Evolutionary conservation across 1,284 basidiomycete genomes (phyloP).

Genomic region (Ceraceosorus bombacis): DNA sequence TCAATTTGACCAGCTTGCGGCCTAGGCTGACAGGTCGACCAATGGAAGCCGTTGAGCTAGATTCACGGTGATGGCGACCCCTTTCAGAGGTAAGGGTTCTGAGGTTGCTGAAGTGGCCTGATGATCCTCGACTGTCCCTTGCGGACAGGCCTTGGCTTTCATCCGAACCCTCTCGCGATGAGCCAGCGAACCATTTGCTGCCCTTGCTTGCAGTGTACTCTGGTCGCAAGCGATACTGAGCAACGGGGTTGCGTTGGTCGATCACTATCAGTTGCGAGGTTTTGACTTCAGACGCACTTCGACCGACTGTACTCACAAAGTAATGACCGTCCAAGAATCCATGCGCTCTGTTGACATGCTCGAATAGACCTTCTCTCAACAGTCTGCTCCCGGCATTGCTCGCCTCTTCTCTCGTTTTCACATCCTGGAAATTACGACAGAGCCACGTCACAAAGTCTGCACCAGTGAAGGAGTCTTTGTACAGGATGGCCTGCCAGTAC

Average conservation of each 20-base stretch:
- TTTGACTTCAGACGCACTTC: background rate
- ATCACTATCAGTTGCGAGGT: no score
- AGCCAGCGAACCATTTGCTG: constrained; percentile 5
- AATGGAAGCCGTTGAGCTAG: no score
- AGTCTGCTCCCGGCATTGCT: constrained; percentile 33
- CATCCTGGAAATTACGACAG: constrained; percentile 36
- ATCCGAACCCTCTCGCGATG: background rate
- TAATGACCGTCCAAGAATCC: constrained; percentile 47
- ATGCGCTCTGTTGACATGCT: constrained; percentile 39
- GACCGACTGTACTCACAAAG: constrained; percentile 17
- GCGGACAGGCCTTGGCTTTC: no score
- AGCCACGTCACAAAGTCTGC: constrained; percentile 46
- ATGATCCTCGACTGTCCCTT: no score
- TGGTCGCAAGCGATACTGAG: constrained; percentile 7
- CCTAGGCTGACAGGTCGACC: no score
- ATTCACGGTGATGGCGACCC: no score
- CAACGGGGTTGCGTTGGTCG: background rate
- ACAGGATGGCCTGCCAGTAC: constrained; percentile 43
- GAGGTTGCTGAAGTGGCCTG: no score
- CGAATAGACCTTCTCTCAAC: constrained; percentile 35
- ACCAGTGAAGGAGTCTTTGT: constrained; percentile 42
- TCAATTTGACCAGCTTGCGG: background rate
- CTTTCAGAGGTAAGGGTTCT: no score
- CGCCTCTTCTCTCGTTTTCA: constrained; percentile 39
- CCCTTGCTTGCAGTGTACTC: constrained; percentile 5